phyloP scores from a whole-genome alignment of 495 filamentous ascomycete genomes.

The Penicillium malachiteum region DNA sequence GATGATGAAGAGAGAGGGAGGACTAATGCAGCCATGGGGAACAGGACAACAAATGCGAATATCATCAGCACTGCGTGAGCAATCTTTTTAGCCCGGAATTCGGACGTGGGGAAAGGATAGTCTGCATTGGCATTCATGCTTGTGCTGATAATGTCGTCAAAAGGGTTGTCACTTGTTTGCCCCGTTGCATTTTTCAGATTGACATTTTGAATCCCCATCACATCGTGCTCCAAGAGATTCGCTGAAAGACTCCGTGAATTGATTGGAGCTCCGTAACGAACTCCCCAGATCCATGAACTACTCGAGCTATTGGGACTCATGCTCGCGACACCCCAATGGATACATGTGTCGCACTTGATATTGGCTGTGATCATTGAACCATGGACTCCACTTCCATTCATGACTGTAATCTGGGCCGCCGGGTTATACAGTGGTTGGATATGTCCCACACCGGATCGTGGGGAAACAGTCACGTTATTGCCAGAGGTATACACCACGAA shows the following conservation, averaged over 20 bases:
- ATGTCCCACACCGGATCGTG: constrained; percentile 56
- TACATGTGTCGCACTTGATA: constrained; percentile 59
- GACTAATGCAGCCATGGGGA: constrained; percentile 52
- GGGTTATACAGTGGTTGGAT: constrained; percentile 53
- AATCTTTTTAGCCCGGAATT: constrained; percentile 26
- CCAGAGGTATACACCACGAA: constrained; percentile 65
- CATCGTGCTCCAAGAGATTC: constrained; percentile 58
- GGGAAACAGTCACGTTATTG: constrained; percentile 65
- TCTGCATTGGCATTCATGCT: neutral
- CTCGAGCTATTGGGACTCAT: constrained; percentile 41
- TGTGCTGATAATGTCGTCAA: constrained; percentile 24
- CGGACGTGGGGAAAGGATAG: constrained; percentile 8
- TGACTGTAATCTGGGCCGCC: constrained; percentile 48
- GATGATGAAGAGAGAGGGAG: constrained; percentile 43
- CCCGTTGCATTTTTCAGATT: constrained; percentile 21
- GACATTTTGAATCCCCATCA: constrained; percentile 11
- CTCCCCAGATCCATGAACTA: constrained; percentile 66
- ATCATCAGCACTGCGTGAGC: constrained; percentile 47
- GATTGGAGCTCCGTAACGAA: constrained; percentile 57
- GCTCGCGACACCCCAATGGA: constrained; percentile 51
- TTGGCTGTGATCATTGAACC: constrained; percentile 61
- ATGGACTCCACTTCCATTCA: constrained; percentile 60
- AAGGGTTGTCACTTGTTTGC: constrained; percentile 53
- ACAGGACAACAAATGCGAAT: constrained; percentile 43
- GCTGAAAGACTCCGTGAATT: constrained; percentile 49